Base-by-base conservation (phyloP, 805 yeast genomes). In the Nakazawaea molendinolei region DNA sequence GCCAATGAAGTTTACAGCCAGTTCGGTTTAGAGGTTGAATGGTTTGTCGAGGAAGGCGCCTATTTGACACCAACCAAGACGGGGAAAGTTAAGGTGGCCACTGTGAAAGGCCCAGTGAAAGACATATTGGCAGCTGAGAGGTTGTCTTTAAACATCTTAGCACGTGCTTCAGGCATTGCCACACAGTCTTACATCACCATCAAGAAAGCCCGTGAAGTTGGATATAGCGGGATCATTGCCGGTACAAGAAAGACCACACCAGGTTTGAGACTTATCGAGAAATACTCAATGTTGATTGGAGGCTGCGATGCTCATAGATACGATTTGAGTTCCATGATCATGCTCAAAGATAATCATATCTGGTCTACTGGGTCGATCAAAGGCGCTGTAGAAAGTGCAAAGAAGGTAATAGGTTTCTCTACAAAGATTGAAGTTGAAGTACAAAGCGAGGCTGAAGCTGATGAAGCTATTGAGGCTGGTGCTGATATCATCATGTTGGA, bases 181-280 rank as follows among this genome's bases (percentile, higher is more conserved):
- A 83, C 95, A 0, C 76, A 76, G 41, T 76, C 92, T 0, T 58
- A 63, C 34, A 57, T 62, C 20, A 71, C 89, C 3, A 62, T 77
- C 35, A 51, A 60, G 5, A 56, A 74, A 40, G 95, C 96, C 1
- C 70, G 77, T 38, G 59, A 70, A 28, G 60, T 71, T 4, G 92
- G 94, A 0, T 90, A 76, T 53, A 62, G 62, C 3, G 97, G 97
- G 0, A 69, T 80, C 17, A 86, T 89, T 53, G 97, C 97, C 0
- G 97, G 97, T 5, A 89, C 97, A 1, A 74, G 97, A 53, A 89
- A 89, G 60, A 90, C 97, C n/a, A 90, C 97, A 0, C 97, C 97
- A 0, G 97, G 97, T 0, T 70, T 89, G 44, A 74, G 97, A 51
- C 65, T 79, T 28, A 61, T 90, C 40, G 97, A 89, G 54, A 89